A percentile compares a stretch with the other conserved stretches of the same genome.
Conservation (phyloP, 768 basidiomycete species). For the Leccinellum luteum region DNA sequence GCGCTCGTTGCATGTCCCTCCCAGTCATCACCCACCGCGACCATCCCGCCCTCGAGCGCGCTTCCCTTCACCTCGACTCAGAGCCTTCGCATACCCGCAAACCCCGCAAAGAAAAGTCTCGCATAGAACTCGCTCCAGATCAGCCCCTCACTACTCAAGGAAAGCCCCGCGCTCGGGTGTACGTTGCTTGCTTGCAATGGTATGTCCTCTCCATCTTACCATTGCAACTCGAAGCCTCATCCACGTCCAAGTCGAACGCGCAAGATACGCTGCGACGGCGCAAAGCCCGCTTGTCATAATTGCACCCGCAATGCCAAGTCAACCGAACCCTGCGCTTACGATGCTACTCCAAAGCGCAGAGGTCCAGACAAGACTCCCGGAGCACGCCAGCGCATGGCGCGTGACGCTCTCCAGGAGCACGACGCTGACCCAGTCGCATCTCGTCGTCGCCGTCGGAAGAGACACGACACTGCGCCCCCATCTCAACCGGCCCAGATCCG, state of each 20-base stretch:
- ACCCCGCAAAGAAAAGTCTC: constrained; percentile 51
- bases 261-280: constrained; percentile 82
- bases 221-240: constrained; percentile 4
- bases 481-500: constrained; percentile 1
- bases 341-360: constrained; percentile 69
- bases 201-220: constrained; percentile 27
- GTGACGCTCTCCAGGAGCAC: constrained; percentile 38
- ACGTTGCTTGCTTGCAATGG: constrained; percentile 80
- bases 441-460: constrained; percentile 23
- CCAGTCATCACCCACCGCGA: constrained; percentile 1
- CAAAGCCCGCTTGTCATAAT: constrained; percentile 73
- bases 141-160: constrained; percentile 82
- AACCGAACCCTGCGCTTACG: constrained; percentile 59
- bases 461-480: not conserved
- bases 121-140: constrained; percentile 66
- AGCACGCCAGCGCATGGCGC: constrained; percentile 62
- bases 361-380: constrained; percentile 82
- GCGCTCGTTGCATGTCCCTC: constrained; percentile 19
- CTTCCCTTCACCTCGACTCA: not conserved
- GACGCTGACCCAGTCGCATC: constrained; percentile 26
- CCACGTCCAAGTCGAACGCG: constrained; percentile 54
- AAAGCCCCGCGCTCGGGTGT: constrained; percentile 71
- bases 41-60: not conserved
- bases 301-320: constrained; percentile 53
- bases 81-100: constrained; percentile 29